A percentile compares a stretch with the other conserved stretches of the same genome.
These are phyloP conservation scores for Myriosclerotinia duriaeana DNA, from an alignment of 2,329 filamentous ascomycete genomes.

Conservation along the genomic window DNA sequence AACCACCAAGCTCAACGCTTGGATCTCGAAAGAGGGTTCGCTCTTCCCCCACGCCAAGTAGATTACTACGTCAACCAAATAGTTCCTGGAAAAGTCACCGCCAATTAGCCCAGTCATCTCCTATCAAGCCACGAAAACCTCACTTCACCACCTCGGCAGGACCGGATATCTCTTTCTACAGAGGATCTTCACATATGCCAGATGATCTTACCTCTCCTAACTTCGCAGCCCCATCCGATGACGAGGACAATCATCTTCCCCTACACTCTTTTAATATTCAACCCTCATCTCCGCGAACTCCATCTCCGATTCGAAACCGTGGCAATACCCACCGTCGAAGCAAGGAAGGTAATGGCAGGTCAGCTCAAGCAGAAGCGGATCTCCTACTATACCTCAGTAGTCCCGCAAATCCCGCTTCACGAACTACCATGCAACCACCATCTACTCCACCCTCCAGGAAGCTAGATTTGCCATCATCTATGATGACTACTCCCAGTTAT, in stretches of 20 bases:
- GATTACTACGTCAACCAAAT: constrained; percentile 54
- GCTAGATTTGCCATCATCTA: constrained; percentile 72
- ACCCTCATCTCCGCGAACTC: constrained; percentile 83
- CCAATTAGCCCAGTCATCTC: constrained; percentile 80
- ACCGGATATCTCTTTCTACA: constrained; percentile 76
- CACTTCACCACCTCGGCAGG: constrained; percentile 71
- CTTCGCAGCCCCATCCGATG: constrained; percentile 66
- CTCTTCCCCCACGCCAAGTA: constrained; percentile 59
- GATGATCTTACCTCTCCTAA: constrained; percentile 60
- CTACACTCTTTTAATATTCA: constrained; percentile 70
- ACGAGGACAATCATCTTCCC: constrained; percentile 81
- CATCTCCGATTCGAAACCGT: constrained; percentile 63
- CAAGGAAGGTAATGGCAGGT: constrained; percentile 55
- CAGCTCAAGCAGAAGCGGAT: constrained; percentile 77
- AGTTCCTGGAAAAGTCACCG: constrained; percentile 74
- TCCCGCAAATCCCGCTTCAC: constrained; percentile 62
- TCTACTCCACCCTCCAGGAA: constrained; percentile 75
- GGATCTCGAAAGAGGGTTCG: constrained; percentile 67
- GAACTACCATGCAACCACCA: constrained; percentile 63
- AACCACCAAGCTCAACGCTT: constrained; percentile 50
- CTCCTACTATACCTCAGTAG: constrained; percentile 83
- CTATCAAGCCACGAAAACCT: constrained; percentile 72
- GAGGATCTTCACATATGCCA: constrained; percentile 55
- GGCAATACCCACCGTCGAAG: constrained; percentile 49
- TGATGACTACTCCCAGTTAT: constrained; percentile 82